phyloP scores from a whole-genome alignment of 2,329 filamentous ascomycete genomes.

The Myriosclerotinia curreyana region DNA sequence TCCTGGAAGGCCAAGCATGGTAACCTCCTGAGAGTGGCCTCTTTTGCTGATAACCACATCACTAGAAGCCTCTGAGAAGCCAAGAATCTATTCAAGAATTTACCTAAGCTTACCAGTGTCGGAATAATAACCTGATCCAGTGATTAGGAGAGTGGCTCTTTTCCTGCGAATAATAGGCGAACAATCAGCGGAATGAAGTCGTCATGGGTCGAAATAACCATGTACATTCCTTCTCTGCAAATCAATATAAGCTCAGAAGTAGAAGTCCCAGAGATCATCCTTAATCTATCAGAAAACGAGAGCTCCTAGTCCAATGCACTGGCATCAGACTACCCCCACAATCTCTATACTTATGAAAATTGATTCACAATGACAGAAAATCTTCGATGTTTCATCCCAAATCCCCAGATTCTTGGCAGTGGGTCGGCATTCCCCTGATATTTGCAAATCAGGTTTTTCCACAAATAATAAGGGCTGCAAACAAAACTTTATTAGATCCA shows the following conservation, averaged over 20 bases:
- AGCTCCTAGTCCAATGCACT: neutral
- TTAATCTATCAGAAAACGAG: neutral
- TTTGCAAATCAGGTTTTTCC: neutral
- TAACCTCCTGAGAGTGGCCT: neutral
- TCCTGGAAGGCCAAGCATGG: slow-evolving; percentile 1
- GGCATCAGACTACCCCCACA: neutral
- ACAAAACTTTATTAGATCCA: neutral
- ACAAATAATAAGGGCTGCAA: neutral
- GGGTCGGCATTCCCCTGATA: neutral
- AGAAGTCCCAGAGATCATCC: neutral
- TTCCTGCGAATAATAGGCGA: neutral
- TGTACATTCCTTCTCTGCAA: neutral
- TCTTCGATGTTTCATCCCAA: slow-evolving; percentile 9
- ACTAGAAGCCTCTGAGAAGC: too few species aligned
- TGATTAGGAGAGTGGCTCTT: too few species aligned
- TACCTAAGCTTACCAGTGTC: too few species aligned
- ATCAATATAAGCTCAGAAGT: neutral
- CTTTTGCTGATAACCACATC: too few species aligned
- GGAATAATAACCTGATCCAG: too few species aligned
- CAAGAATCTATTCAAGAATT: too few species aligned
- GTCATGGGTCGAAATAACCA: neutral
- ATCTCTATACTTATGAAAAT: neutral
- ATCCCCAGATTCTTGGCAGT: slow-evolving; percentile 6
- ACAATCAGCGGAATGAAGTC: neutral
- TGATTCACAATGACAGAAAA: neutral